Evolutionary conservation across 495 filamentous ascomycete genomes (phyloP).

Genomic region (Massariosphaeria phaeospora): DNA sequence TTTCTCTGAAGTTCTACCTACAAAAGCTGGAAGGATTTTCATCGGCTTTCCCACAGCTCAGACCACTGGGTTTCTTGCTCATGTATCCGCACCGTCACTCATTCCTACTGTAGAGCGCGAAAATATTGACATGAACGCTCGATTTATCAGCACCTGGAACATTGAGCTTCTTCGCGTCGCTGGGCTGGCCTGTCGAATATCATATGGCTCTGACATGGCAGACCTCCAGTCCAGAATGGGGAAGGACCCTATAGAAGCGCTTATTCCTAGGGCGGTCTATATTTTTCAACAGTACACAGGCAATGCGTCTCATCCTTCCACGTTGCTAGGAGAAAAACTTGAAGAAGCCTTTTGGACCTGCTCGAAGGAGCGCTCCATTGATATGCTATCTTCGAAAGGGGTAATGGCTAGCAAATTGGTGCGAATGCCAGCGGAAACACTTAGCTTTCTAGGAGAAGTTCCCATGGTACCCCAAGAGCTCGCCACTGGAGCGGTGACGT

Average conservation of each 20-base stretch:
- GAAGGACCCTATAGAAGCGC: constrained; percentile 53
- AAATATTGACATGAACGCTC: constrained; percentile 91
- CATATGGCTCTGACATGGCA: constrained; percentile 79
- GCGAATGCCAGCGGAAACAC: constrained; percentile 71
- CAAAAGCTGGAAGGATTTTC: constrained; percentile 82
- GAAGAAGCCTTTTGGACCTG: constrained; percentile 94
- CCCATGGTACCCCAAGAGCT: constrained; percentile 78
- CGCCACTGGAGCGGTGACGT: constrained; percentile 54
- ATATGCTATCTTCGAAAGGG: constrained; percentile 80
- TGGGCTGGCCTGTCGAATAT: constrained; percentile 82
- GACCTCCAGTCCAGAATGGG: constrained; percentile 54
- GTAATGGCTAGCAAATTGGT: constrained; percentile 73
- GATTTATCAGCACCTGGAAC: constrained; percentile 92
- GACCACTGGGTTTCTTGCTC: constrained; percentile 87
- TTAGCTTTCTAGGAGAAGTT: constrained; percentile 87
- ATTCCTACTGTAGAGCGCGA: constrained; percentile 99
- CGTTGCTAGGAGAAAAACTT: constrained; percentile 71
- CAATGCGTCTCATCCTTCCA: constrained; percentile 79
- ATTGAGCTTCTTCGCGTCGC: constrained; percentile 88
- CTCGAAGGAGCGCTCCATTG: constrained; percentile 71
- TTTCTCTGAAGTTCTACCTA: constrained; percentile 85
- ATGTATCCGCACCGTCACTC: constrained; percentile 96
- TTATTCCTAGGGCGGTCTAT: constrained; percentile 74
- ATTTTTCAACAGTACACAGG: constrained; percentile 78
- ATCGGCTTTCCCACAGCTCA: constrained; percentile 98